Conservation (phyloP, 306 rosid genomes). For the Vigna angularis region DNA sequence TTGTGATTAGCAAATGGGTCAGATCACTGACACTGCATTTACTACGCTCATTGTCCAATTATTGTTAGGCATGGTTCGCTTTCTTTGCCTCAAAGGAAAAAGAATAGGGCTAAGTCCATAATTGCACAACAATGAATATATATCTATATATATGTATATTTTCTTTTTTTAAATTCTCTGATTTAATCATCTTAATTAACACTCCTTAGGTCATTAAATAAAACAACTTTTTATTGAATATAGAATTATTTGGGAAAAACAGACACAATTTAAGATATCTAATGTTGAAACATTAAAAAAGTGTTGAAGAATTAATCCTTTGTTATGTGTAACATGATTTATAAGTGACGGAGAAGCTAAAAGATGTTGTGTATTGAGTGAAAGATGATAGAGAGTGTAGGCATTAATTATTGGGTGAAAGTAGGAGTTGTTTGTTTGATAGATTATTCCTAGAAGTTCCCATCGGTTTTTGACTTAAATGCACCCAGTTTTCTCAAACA, state of each 20-base stretch:
- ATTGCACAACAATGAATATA: background rate
- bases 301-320: background rate
- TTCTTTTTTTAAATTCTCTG: background rate
- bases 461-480: slow-evolving; percentile 64
- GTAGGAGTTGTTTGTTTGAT: slow-evolving; percentile 47
- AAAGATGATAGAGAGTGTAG: slow-evolving; percentile 4
- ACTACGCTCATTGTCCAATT: slow-evolving; percentile 29
- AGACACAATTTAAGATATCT: no score
- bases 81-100: slow-evolving; percentile 29
- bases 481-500: slow-evolving; percentile 46
- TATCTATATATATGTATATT: no score
- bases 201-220: background rate
- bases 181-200: background rate
- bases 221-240: background rate
- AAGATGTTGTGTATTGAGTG: slow-evolving; percentile 34
- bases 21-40: slow-evolving; percentile 49
- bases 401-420: slow-evolving; percentile 49
- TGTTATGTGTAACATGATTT: background rate
- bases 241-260: background rate
- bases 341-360: slow-evolving; percentile 5
- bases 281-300: background rate
- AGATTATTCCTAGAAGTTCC: slow-evolving; percentile 77
- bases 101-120: background rate
- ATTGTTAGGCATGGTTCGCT: slow-evolving; percentile 27
- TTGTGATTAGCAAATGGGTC: slow-evolving; percentile 27